These are phyloP conservation scores for Boletus subparvulus DNA, from an alignment of 768 basidiomycete genomes.

Conservation along the genomic window DNA sequence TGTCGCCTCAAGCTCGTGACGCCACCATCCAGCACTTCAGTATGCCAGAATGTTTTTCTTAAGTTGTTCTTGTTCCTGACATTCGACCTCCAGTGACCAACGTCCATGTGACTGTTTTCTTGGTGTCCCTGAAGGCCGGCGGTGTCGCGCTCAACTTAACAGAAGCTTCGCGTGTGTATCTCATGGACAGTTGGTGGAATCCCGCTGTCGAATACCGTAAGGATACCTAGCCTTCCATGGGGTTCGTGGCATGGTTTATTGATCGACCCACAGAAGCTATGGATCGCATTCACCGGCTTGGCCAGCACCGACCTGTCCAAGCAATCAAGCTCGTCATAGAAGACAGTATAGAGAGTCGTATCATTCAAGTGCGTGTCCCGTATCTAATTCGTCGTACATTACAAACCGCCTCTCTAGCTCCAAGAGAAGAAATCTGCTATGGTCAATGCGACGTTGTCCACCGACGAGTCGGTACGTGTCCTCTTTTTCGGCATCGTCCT, in stretches of 20 bases:
- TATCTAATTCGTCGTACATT: background rate
- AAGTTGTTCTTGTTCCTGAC: background rate
- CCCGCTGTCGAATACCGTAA: conserved; percentile 89
- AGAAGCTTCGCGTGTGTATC: conserved; percentile 88
- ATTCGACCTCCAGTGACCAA: conserved; percentile 67
- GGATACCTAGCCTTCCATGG: conserved; percentile 28
- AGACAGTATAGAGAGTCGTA: conserved; percentile 94
- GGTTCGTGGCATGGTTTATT: background rate
- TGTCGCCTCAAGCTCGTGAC: conserved; percentile 95
- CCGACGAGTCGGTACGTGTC: conserved; percentile 69
- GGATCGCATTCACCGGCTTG: conserved; percentile 95
- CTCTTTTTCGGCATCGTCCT: background rate
- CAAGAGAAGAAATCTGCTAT: conserved; percentile 98
- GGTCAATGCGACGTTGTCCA: conserved; percentile 83
- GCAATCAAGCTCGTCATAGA: conserved; percentile 94
- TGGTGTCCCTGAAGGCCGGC: conserved; percentile 94
- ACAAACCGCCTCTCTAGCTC: conserved; percentile 44
- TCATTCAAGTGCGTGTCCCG: conserved; percentile 65
- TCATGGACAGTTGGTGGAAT: conserved; percentile 99
- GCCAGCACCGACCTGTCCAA: conserved; percentile 91
- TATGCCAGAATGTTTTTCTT: conserved; percentile 35
- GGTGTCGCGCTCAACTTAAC: conserved; percentile 90
- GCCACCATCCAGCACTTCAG: conserved; percentile 95
- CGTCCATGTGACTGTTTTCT: conserved; percentile 93
- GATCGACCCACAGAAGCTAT: conserved; percentile 68